Percentiles rank a stretch among this genome's conserved stretches.
phyloP scores from a whole-genome alignment of 805 yeast species.

The Suhomyces xylopsoci region DNA sequence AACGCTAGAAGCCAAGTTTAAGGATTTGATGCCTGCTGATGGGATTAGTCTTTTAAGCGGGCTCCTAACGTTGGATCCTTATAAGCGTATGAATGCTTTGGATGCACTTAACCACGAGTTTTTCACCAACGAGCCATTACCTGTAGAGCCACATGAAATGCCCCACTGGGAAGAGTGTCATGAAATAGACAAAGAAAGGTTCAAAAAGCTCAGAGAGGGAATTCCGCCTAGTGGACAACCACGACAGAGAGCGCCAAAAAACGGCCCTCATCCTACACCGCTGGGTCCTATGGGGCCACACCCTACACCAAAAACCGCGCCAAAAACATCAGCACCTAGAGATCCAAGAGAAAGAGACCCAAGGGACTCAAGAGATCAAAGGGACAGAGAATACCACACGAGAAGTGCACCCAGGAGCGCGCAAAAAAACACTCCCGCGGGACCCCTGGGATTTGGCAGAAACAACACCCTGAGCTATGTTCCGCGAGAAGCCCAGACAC shows the following conservation, averaged over 20 bases:
- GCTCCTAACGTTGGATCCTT: constrained; percentile 68
- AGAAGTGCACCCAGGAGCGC: neutral
- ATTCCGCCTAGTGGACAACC: neutral
- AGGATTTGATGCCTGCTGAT: constrained; percentile 34
- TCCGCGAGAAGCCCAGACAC: neutral
- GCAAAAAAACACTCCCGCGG: neutral
- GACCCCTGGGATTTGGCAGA: neutral
- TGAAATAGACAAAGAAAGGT: constrained; percentile 72
- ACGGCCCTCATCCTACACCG: neutral
- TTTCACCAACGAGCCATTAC: constrained; percentile 65
- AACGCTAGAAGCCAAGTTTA: constrained; percentile 50
- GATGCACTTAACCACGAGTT: constrained; percentile 72
- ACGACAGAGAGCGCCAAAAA: neutral
- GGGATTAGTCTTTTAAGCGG: constrained; percentile 59
- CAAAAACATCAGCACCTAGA: neutral
- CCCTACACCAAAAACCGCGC: neutral
- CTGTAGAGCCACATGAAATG: constrained; percentile 51
- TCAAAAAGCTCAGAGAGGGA: constrained; percentile 41
- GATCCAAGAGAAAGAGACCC: neutral
- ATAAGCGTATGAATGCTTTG: constrained; percentile 69
- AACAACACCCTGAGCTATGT: constrained; percentile 1
- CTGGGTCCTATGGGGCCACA: neutral
- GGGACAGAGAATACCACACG: too few relatives aligned
- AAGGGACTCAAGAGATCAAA: neutral
- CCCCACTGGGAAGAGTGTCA: constrained; percentile 83